Conservation (phyloP, 2,329 filamentous ascomycete genomes). For the Pestalotiopsis sp. region DNA sequence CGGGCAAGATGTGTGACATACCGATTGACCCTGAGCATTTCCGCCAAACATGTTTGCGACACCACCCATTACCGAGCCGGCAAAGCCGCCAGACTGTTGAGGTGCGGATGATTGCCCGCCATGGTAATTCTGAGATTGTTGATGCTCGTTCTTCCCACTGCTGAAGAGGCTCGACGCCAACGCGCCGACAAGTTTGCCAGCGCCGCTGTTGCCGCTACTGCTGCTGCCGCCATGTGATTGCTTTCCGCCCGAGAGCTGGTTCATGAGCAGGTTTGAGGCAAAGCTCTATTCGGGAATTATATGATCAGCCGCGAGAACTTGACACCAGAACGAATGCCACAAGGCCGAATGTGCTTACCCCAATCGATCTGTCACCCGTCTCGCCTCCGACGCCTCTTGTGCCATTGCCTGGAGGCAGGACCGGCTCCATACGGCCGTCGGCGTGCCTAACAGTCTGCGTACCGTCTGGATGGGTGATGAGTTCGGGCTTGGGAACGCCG, state of each 20-base stretch:
- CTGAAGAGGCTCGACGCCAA: conserved; percentile 57
- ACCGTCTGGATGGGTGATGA: conserved; percentile 66
- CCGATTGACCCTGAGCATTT: conserved; percentile 39
- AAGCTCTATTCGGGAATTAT: conserved; percentile 47
- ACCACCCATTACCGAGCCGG: conserved; percentile 57
- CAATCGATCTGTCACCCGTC: conserved; percentile 63
- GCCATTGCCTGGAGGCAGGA: conserved; percentile 51
- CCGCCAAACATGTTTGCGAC: conserved; percentile 56
- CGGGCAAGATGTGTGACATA: conserved; percentile 28
- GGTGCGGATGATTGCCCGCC: conserved; percentile 44
- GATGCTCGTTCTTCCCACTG: conserved; percentile 46
- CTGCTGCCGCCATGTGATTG: conserved; percentile 18
- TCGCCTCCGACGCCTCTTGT: conserved; percentile 53
- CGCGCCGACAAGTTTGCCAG: conserved; percentile 60
- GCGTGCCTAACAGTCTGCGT: conserved; percentile 62
- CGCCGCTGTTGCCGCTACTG: conserved; percentile 26
- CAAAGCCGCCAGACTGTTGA: conserved; percentile 49
- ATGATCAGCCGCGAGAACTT: conserved; percentile 21
- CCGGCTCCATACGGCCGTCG: conserved; percentile 64
- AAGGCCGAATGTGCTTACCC: conserved; percentile 52
- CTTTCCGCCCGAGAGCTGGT: conserved; percentile 46
- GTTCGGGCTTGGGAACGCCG: conserved; percentile 53
- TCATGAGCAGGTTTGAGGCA: conserved; percentile 60
- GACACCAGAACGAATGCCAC: not conserved
- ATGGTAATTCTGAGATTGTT: conserved; percentile 50